Percentiles rank a stretch among this genome's conserved stretches.
phyloP scores from a whole-genome alignment of 2,329 filamentous ascomycete species.

The Simplicillium aogashimaense region DNA sequence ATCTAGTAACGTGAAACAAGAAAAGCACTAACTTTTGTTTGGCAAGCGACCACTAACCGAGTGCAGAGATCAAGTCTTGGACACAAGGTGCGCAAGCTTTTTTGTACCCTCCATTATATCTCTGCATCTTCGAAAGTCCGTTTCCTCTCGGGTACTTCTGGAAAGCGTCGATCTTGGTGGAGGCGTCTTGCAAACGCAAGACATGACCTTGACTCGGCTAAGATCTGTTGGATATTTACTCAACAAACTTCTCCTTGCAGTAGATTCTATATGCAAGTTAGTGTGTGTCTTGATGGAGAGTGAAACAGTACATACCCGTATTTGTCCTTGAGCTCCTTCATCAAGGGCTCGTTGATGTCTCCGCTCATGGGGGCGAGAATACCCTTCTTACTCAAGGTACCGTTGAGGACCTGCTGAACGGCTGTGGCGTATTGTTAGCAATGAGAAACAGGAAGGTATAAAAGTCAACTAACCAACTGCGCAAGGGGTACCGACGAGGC shows the following conservation, averaged over 20 bases:
- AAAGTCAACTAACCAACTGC: conserved; percentile 17
- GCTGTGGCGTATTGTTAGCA: conserved; percentile 46
- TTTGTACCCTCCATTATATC: no score
- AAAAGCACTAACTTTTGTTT: no score
- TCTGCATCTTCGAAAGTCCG: no score
- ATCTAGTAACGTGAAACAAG: no score
- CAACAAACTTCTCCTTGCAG: neutral
- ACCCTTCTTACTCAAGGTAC: conserved; percentile 62
- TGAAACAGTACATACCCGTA: conserved; percentile 37
- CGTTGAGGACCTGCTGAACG: conserved; percentile 68
- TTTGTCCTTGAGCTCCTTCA: conserved; percentile 69
- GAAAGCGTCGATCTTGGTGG: no score
- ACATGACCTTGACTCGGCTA: no score
- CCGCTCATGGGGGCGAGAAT: conserved; percentile 68
- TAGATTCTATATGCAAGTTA: neutral
- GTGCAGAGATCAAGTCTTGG: no score
- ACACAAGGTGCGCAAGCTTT: no score
- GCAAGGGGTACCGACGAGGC: conserved; percentile 63
- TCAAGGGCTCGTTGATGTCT: conserved; percentile 62
- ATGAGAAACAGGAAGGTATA: neutral
- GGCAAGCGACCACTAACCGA: no score
- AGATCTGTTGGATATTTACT: neutral
- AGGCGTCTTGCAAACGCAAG: no score
- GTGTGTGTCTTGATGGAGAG: neutral
- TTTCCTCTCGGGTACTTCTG: no score